These are phyloP conservation scores for Capsicum baccatum DNA, from an alignment of 257 asterid genomes.

Conservation along the genomic window DNA sequence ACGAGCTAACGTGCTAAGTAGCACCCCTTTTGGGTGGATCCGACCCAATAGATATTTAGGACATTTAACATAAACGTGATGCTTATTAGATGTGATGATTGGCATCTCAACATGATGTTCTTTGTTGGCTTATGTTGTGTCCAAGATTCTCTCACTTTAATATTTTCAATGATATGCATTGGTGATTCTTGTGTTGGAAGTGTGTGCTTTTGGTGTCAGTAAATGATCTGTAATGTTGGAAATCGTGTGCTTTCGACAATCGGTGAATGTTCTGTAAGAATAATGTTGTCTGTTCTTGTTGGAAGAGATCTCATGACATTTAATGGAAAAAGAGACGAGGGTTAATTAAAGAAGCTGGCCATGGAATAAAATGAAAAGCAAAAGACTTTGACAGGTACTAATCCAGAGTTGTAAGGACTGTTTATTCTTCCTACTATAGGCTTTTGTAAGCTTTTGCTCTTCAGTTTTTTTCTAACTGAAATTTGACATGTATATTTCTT, in stretches of 20 bases:
- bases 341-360: slow-evolving; percentile 39
- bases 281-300: slow-evolving; percentile 29
- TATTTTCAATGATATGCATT: neutral
- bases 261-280: slow-evolving; percentile 21
- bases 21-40: no score
- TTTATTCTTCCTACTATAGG: slow-evolving; percentile 38
- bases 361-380: slow-evolving; percentile 48
- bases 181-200: slow-evolving; percentile 19
- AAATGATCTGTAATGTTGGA: slow-evolving; percentile 20
- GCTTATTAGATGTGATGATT: neutral
- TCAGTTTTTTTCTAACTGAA: slow-evolving; percentile 21
- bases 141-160: neutral
- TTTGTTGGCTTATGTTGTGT: neutral
- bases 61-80: neutral
- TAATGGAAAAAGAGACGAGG: slow-evolving; percentile 37
- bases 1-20: no score
- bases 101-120: neutral
- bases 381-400: slow-evolving; percentile 42
- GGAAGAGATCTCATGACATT: slow-evolving; percentile 41
- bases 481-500: slow-evolving; percentile 46
- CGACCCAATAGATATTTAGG: no score
- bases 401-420: slow-evolving; percentile 35
- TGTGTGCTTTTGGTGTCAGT: slow-evolving; percentile 1
- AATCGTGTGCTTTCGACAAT: neutral
- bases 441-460: neutral